Base-by-base conservation (phyloP, 805 yeast species). In the Debaryomyces tyrocola region DNA sequence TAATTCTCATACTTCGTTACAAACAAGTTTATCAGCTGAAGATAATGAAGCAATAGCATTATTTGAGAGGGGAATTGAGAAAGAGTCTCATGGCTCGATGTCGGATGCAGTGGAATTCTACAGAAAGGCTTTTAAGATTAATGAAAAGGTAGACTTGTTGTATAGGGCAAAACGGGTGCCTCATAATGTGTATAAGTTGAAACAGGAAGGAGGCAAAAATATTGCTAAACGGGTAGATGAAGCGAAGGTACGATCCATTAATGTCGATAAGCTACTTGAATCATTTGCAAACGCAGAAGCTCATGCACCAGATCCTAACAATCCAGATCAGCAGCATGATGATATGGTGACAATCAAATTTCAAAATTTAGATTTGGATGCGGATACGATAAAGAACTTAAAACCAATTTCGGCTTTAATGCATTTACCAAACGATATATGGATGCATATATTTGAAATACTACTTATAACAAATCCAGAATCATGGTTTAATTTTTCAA, bases 31-130 rank as follows among this genome's bases (percentile, higher is more conserved):
- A 33, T 40, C 50, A 8, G 53, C 50, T 4, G 28, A 37, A 10
- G 64, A 63, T 28, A 31, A 46, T 40, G 66, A 69, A 40, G 95
- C 96, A 2, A 66, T 89, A 36, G 73, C 71, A 43, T 66, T 79
- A 18, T 90, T 87, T 69, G 90, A 85, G 54, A 63, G 73, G 42
- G 97, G 90, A 2, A 79, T 84, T 0, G 80, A 76, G 40, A 84
- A 84, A 57, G 97, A 90, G 64, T 69, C 77, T 29, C 78, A 73
- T 41, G 96, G 96, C 0, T 71, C 81, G 50, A 75, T 90, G 80
- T 77, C 87, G n/a, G 96, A 90, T 57, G 96, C 96, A 1, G 82
- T 88, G 21, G 78, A 72, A 41, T 77, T 68, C 52, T 90, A 90
- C 64, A 71, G 95, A 50, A 74, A 76, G 51, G 96, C 97, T 2